Conservation (phyloP, 73 alveolate species). For the Effrenium voratum region DNA sequence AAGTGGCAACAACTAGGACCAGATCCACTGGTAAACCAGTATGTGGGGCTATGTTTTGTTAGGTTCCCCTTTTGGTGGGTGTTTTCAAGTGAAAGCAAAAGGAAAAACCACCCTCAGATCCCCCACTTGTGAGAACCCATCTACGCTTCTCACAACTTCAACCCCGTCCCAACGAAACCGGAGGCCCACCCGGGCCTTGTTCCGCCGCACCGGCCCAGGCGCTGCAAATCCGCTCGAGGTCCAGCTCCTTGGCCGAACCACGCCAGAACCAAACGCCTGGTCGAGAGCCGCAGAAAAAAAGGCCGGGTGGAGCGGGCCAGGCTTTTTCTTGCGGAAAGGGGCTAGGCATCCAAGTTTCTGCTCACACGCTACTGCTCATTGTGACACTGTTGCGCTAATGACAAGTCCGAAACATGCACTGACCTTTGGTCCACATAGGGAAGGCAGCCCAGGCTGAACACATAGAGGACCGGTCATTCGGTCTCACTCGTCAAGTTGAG, state of each 20-base stretch:
- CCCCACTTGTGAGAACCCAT: no score
- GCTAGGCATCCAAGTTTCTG: not conserved
- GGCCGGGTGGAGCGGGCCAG: no score
- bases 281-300: not conserved
- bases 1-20: no score
- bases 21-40: no score
- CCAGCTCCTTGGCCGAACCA: constrained; percentile 12
- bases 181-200: not conserved
- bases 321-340: not conserved
- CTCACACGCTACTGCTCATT: not conserved
- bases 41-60: no score
- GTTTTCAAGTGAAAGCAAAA: no score
- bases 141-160: not conserved
- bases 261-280: not conserved
- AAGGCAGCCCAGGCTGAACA: no score
- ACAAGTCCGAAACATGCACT: not conserved
- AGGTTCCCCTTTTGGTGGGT: no score
- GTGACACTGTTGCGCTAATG: not conserved
- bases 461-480: no score
- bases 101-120: no score
- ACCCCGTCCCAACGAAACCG: not conserved
- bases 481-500: no score
- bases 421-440: no score
- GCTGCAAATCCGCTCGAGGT: constrained; percentile 40
- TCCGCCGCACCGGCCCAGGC: constrained; percentile 69